A percentile compares a stretch with the other conserved stretches of the same genome.
phyloP scores from a whole-genome alignment of 768 basidiomycete genomes.

The Suillus occidentalis region DNA sequence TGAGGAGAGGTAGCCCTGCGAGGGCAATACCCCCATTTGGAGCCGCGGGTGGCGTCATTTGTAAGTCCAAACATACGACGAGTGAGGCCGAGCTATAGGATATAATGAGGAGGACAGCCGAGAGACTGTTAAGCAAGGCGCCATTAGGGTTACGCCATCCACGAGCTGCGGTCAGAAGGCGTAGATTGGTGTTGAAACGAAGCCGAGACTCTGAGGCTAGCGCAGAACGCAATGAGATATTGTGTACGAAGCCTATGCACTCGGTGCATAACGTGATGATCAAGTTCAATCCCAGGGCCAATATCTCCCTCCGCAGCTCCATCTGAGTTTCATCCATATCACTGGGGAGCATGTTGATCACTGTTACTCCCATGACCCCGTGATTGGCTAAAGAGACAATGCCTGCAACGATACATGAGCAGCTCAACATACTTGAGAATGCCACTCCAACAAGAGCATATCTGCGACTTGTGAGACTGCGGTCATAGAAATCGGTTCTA shows the following conservation, averaged over 20 bases:
- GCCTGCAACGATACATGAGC: slow-evolving; percentile 24
- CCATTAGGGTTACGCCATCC: slow-evolving; percentile 26
- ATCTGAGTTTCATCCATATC: too few relatives aligned
- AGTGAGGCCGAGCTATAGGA: slow-evolving; percentile 31
- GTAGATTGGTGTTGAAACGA: slow-evolving; percentile 31
- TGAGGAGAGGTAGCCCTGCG: slow-evolving; percentile 25
- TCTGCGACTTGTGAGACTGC: slow-evolving; percentile 24
- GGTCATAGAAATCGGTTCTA: slow-evolving; percentile 29
- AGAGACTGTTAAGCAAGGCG: slow-evolving; percentile 18
- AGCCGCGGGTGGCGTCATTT: too few relatives aligned
- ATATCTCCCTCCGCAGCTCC: slow-evolving; percentile 13
- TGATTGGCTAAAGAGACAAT: slow-evolving; percentile 18
- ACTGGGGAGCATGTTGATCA: too few relatives aligned
- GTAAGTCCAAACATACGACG: slow-evolving; percentile 8
- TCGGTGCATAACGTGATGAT: slow-evolving; percentile 30
- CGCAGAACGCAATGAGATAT: slow-evolving; percentile 26
- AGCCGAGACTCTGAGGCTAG: slow-evolving; percentile 26
- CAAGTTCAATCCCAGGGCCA: slow-evolving; percentile 25
- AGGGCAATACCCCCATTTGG: too few relatives aligned
- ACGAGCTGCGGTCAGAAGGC: slow-evolving; percentile 23
- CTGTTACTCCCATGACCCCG: slow-evolving; percentile 1
- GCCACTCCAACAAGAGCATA: slow-evolving; percentile 26
- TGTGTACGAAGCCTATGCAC: slow-evolving; percentile 29
- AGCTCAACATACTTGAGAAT: slow-evolving; percentile 22
- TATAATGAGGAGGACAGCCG: slow-evolving; percentile 29